phyloP scores from a whole-genome alignment of 2,329 filamentous ascomycete species.

The Fusarium verticillioides region DNA sequence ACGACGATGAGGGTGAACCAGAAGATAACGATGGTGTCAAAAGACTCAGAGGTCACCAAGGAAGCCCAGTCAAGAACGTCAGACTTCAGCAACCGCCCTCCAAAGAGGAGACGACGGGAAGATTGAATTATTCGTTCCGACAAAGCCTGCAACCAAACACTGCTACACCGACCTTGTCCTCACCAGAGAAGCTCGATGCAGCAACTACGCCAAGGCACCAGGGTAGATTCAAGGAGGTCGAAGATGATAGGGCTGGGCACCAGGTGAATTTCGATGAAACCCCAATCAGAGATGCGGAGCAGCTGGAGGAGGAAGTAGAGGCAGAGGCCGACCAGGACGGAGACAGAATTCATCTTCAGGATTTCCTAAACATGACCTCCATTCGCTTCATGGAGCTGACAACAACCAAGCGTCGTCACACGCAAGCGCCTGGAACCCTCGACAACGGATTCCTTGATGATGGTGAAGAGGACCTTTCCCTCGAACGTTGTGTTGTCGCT shows the following conservation, averaged over 20 bases:
- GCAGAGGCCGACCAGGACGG: slow-evolving; percentile 61
- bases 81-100: slow-evolving; percentile 75
- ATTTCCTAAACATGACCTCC: slow-evolving; percentile 94
- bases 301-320: slow-evolving; percentile 61
- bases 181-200: slow-evolving; percentile 57
- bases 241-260: slow-evolving; percentile 59
- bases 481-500: slow-evolving; percentile 86
- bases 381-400: slow-evolving; percentile 99
- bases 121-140: slow-evolving; percentile 61
- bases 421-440: slow-evolving; percentile 69
- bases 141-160: slow-evolving; percentile 60
- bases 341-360: slow-evolving; percentile 81
- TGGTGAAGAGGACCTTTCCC: slow-evolving; percentile 63
- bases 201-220: slow-evolving; percentile 67
- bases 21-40: slow-evolving; percentile 72
- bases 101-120: slow-evolving; percentile 74
- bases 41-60: slow-evolving; percentile 75
- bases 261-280: slow-evolving; percentile 59
- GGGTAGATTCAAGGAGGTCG: slow-evolving; percentile 65
- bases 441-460: slow-evolving; percentile 55
- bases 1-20: slow-evolving; percentile 67
- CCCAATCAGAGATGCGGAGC: slow-evolving; percentile 53
- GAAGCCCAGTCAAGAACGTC: slow-evolving; percentile 81
- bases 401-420: slow-evolving; percentile 93
- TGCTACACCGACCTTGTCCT: slow-evolving; percentile 58